Evolutionary conservation across 176 grass and related monocot species (phyloP).

Genomic region (Stipa capillata): DNA sequence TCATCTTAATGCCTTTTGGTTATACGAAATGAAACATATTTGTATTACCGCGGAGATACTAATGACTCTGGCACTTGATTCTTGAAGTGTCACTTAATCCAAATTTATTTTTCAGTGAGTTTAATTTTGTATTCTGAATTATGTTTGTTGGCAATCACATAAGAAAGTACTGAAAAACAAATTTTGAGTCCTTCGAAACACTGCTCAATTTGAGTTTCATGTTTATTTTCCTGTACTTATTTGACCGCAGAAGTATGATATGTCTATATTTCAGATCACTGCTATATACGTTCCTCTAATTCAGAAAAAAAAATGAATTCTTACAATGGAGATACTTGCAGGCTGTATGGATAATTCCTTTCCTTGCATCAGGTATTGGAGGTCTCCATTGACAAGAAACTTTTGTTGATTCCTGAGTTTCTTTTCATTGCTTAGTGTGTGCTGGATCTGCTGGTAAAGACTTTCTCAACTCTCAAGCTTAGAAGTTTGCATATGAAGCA

Average conservation of each 20-base stretch:
- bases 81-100: neutral
- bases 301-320: neutral
- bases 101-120: neutral
- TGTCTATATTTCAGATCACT: neutral
- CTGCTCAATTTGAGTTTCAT: neutral
- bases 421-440: neutral
- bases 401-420: conserved; percentile 2
- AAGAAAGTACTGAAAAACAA: neutral
- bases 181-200: too few species aligned
- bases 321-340: neutral
- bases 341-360: neutral
- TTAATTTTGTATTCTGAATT: neutral
- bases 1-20: neutral
- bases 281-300: neutral
- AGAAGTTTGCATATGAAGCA: conserved; percentile 17
- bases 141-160: neutral
- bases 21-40: conserved; percentile 23
- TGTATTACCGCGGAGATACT: conserved; percentile 7
- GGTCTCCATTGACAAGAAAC: too few species aligned
- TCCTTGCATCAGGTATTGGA: too few species aligned
- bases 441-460: neutral
- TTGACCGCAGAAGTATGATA: neutral
- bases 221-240: conserved; percentile 5
- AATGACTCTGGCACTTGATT: conserved; percentile 15
- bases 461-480: conserved; percentile 6